Evolutionary conservation across 345 rosid species (phyloP), one percentile per base, ranked within the genome.

Genomic region (Zanthoxylum bungeanum): DNA sequence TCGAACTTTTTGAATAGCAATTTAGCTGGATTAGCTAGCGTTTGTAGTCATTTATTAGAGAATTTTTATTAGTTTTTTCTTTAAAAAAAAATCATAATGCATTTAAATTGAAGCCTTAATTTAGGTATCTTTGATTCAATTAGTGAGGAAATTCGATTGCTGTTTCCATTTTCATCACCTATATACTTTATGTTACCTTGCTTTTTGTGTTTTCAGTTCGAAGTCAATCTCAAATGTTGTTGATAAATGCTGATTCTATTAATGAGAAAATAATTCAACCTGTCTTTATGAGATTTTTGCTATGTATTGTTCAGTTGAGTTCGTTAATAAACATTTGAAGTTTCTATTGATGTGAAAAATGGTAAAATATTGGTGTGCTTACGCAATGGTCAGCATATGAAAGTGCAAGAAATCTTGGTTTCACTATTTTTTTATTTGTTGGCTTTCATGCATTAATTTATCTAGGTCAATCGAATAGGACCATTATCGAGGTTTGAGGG

Each of bases 21-120:
- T 60, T 61, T 36, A 36, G 42, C 68, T 60, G 47, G 68, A 60
- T 49, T 31, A 25, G 36, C 37, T 60, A n/a, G n/a, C n/a, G n/a
- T n/a, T n/a, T n/a, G n/a, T n/a, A n/a, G n/a, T n/a, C 36, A 49
- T 49, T n/a, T n/a, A n/a, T 49, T 8, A 7, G 21, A 14, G 55
- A 30, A n/a, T 40, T 70, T 44, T 21, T 25, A 37, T 58, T 33
- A n/a, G n/a, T n/a, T n/a, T n/a, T n/a, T n/a, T n/a, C n/a, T n/a
- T n/a, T n/a, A n/a, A n/a, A n/a, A n/a, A n/a, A n/a, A n/a, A n/a
- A 0, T 28, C 33, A n/a, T n/a, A n/a, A n/a, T n/a, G n/a, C n/a
- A n/a, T 47, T 69, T 60, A 6, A 31, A 4, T n/a, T n/a, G 50
- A 58, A 40, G 11, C 24, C 11, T 40, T 53, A 10, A 27, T 37